Base-by-base conservation (phyloP, 2,329 filamentous ascomycete species). In the Plectosphaerella sp. region DNA sequence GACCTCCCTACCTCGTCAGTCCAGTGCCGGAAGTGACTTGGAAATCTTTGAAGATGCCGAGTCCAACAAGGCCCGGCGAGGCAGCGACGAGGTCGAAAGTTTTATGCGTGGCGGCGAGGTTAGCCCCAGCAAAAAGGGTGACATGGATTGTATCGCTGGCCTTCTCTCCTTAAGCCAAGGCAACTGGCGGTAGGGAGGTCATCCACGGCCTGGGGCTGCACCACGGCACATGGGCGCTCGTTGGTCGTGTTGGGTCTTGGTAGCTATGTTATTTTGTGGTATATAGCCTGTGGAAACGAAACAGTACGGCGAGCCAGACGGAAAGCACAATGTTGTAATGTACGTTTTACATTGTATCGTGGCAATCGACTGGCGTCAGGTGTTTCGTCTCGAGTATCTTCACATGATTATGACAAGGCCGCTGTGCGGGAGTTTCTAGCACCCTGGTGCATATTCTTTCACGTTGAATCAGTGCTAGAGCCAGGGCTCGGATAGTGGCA, bases 141-240 rank as follows among this genome's bases (percentile, higher is more conserved):
- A 97, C 64, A 77, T 96, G 67, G 91, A 95, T 65, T 95, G 91
- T 64, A 87, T 96, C 46, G 90, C 93, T 51, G 91, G 91, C n/a
- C 71, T 97, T 57, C 69, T 97, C 57, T 93, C 89, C 48, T 76
- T 97, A 45, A 95, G 91, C 62, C 89, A 96, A 71, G 93, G 92
- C n/a, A 90, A 90, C 64, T 97, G 92, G 91, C 80, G 83, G 63
- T 88, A 70, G 14, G 12, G 48, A 24, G 20, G 22, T 22, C 22
- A 22, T 22, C 9, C 18, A 10, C 42, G 9, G 20, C 28, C 8
- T 12, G 8, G 28, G 28, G 11, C 28, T 33, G 28, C 28, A 33
- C 11, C 11, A 33, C 11, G 28, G 28, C 11, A 33, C 28, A 33
- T 3, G 28, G 28, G 8, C 3, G 8, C 28, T 33, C 11, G 28